Percentiles rank a stretch among this genome's conserved stretches.
These are phyloP conservation scores for Chaetomium sp. DNA, from an alignment of 2,329 filamentous ascomycete species.

Conservation along the genomic window DNA sequence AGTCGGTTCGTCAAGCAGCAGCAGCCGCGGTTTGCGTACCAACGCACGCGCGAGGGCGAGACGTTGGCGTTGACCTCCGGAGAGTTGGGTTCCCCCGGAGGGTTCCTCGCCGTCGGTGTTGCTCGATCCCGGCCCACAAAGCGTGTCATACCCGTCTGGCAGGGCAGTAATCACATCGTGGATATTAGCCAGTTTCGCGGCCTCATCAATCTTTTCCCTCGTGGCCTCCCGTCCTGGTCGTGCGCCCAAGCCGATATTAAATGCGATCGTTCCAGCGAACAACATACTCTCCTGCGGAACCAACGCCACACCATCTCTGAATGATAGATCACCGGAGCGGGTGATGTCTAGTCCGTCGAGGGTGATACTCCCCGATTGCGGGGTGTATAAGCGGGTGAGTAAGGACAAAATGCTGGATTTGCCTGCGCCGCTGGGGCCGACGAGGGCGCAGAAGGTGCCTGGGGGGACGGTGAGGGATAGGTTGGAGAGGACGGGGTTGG, in stretches of 20 bases:
- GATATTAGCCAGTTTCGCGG: conserved; percentile 84
- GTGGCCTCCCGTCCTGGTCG: conserved; percentile 49
- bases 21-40: conserved; percentile 78
- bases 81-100: conserved; percentile 71
- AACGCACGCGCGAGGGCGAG: conserved; percentile 87
- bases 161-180: conserved; percentile 83
- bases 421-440: conserved; percentile 41
- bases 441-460: conserved; percentile 36
- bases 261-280: conserved; percentile 35
- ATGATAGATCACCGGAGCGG: conserved; percentile 18
- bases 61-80: conserved; percentile 88
- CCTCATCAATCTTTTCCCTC: conserved; percentile 65
- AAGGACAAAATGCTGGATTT: conserved; percentile 43
- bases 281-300: conserved; percentile 86
- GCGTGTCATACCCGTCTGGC: conserved; percentile 75
- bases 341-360: conserved; percentile 43
- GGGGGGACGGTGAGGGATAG: conserved; percentile 33
- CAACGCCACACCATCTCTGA: conserved; percentile 40
- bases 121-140: conserved; percentile 56
- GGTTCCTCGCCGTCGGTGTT: too few relatives aligned
- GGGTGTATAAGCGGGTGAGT: conserved; percentile 48
- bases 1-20: conserved; percentile 77
- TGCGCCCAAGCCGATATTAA: conserved; percentile 59
- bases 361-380: conserved; percentile 41
- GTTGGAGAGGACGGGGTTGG: conserved; percentile 41